A percentile compares a stretch with the other conserved stretches of the same genome.
Conservation (phyloP, 2,329 filamentous ascomycete genomes). For the Microcyclospora pomicola region DNA sequence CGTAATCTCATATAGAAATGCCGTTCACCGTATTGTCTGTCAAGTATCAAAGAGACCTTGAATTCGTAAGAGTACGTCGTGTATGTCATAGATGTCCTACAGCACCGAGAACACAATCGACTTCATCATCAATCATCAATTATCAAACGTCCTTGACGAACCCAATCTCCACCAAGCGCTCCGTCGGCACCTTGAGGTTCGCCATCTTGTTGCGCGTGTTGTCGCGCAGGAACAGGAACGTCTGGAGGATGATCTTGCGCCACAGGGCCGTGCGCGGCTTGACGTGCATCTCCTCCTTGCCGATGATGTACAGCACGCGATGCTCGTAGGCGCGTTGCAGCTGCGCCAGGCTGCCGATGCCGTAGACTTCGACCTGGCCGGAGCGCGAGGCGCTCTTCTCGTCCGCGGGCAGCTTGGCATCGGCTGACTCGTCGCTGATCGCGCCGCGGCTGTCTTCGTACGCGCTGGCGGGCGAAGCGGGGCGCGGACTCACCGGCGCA, state of each 20-base stretch:
- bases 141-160: constrained; percentile 51
- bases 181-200: constrained; percentile 44
- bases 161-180: constrained; percentile 52
- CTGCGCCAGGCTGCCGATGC: constrained; percentile 4
- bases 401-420: neutral
- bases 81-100: too few relatives aligned
- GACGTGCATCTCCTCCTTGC: constrained; percentile 49
- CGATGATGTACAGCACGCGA: constrained; percentile 40
- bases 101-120: too few relatives aligned
- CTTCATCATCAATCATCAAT: neutral
- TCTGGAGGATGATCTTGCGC: constrained; percentile 35
- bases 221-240: constrained; percentile 52
- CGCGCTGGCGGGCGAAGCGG: neutral
- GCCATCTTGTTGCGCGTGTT: constrained; percentile 54
- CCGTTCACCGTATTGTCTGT: too few relatives aligned
- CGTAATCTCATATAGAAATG: too few relatives aligned
- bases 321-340: constrained; percentile 32
- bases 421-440: neutral
- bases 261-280: constrained; percentile 27
- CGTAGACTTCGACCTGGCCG: constrained; percentile 3
- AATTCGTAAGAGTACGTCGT: too few relatives aligned
- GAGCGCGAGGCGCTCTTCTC: constrained; percentile 1
- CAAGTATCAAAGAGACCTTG: too few relatives aligned
- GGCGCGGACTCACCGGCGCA: neutral
- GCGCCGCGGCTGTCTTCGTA: neutral